Base-by-base conservation (phyloP, 139 green algal species). In the Nannochloris sp. region DNA sequence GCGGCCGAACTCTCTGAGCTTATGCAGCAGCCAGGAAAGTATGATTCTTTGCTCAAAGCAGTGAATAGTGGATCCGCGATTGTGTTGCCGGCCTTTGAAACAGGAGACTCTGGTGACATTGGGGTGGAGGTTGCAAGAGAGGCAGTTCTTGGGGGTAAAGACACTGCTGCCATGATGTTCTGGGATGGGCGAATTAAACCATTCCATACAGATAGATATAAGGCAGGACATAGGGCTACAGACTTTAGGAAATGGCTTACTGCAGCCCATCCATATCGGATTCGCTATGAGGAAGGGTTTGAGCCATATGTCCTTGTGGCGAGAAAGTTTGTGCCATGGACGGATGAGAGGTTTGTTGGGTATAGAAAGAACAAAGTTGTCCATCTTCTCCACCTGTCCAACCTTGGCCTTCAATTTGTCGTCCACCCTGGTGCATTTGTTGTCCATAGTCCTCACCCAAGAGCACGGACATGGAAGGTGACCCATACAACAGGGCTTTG, bases 311-410 rank as follows among this genome's bases (percentile, higher is more conserved):
- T 79, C 5, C 31, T 79, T 23, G 61, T 73, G 23, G 33, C 62
- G 11, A 66, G 72, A 56, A 59, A 65, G 23, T 62, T 36, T 29
- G 62, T 79, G 31, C 72, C 72, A n/a, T 73, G 69, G 62, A 73
- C 65, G 26, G 72, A 79, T 43, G 72, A 79, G 62, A 69, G 72
- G 20, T 78, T 79, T 63, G 63, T 73, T 33, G 69, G 72, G 9
- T 79, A 79, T 63, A 63, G 69, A 50, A 78, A 79, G 50, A 79
- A 79, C 59, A 79, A 79, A 63, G 72, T 78, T 17, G 72, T 79
- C 37, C 72, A 79, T 63, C 55, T 79, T 40, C 69, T 78, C 8
- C 72, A 79, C 51, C 56, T 79, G 16, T 61, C 57, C 5, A 31
- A 62, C 16, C 29, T 61, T 26, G 72, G 71, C 49, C 56, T 78